Evolutionary conservation across 495 filamentous ascomycete species (phyloP), one percentile per base, ranked within the genome.

Genomic region (Cercophora sp.): DNA sequence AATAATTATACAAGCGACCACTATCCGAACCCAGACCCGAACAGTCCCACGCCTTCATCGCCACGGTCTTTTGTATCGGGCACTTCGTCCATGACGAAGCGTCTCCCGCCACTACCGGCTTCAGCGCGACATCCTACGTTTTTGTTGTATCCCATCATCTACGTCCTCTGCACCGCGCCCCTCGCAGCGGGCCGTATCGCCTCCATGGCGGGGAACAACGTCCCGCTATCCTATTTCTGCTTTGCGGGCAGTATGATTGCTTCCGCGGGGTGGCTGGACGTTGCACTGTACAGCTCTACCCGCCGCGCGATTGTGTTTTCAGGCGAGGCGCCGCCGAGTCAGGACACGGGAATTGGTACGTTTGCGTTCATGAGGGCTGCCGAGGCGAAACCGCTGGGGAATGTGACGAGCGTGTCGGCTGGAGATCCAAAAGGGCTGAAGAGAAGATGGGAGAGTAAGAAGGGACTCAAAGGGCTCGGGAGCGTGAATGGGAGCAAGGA

Each of bases 111-210:
- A 23, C 62, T 60, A 16, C 61, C 64, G 19, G 50, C 44, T 27
- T 69, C 54, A 8, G 67, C 56, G 58, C 85, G 44, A 73, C 85
- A 61, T 71, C 80, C 60, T 73, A 85, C 77, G 76, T 91, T 86
- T 53, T 75, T 88, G 29, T 75, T 88, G 48, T 91, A 91, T 58
- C 85, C 87, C 0, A 68, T 85, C 48, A 83, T 86, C 44, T 89
- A 89, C 60, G 74, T 86, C 13, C 62, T 87, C 9, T 81, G 85
- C 49, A 89, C 84, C 1, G 73, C 85, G 4, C 87, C 87, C 1
- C 73, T 91, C 10, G 87, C 86, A 2, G 76, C 79, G 0, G 83
- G 82, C 16, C 84, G 87, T 60, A 84, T 89, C 70, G 73, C 79
- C 15, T 77, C 76, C 1, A 83, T 85, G 62, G 73, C 79, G 10